Evolutionary conservation across 2,329 filamentous ascomycete genomes (phyloP), one percentile per base, ranked within the genome.

Genomic region (Harringtonia lauricola): DNA sequence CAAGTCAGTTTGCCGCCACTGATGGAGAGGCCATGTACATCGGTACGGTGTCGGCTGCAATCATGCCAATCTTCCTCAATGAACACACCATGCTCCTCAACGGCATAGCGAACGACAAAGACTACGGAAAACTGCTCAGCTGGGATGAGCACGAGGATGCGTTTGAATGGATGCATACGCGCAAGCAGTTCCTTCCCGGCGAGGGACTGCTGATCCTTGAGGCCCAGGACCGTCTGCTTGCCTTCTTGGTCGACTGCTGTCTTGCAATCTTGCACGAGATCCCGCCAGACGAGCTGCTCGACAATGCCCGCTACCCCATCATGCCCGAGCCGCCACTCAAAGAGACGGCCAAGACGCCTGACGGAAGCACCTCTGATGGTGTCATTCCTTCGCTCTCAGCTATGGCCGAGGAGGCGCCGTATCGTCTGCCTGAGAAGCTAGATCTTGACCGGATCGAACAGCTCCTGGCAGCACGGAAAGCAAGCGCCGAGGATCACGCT

Each of bases 191-290:
- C 36, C 42, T 56, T 3, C 64, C 70, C 0, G 67, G 67, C 0
- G 58, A 70, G n/a, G 72, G 68, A 0, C 59, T 79, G 0, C 38
- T 68, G 0, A 54, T 72, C 3, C 58, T 81, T 2, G 67, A 77
- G 51, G 61, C 66, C 1, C 74, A 79, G 48, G 59, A 71, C 19
- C 56, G 59, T 3, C 49, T 74, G 0, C 55, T 71, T 14, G 28
- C 46, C 0, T 79, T 79, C 42, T 63, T 80, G 0, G 55, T 74
- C 3, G 48, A 60, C 2, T 74, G 65, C 50, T 73, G 64, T 43
- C 51, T 58, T 18, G 33, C 55, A 3, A 64, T 80, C 8, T 58
- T 80, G 2, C 72, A 72, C 36, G 74, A 79, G n/a, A 64, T 73
- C 8, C 43, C 60, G 0, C 8, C 42, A 0, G 55, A 59, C 0